phyloP scores from a whole-genome alignment of 2,329 filamentous ascomycete species.

The Fulvia fulva region DNA sequence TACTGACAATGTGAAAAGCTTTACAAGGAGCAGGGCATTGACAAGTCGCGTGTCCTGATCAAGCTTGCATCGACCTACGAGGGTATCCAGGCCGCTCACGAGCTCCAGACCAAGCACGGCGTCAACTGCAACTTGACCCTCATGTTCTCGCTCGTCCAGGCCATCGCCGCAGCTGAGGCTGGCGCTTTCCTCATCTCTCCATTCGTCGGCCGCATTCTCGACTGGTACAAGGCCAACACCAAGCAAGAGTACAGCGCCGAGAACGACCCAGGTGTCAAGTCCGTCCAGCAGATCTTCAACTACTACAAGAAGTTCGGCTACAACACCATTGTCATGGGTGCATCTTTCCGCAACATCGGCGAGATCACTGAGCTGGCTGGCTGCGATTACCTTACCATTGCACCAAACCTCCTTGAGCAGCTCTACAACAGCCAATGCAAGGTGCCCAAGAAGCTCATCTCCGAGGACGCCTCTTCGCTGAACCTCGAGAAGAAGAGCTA shows the following conservation, averaged over 20 bases:
- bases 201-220: slow-evolving; percentile 97
- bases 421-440: slow-evolving; percentile 76
- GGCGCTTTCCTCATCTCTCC: slow-evolving; percentile 96
- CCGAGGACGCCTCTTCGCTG: slow-evolving; percentile 60
- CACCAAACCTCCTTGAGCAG: slow-evolving; percentile 89
- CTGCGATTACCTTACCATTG: slow-evolving; percentile 98
- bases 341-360: slow-evolving; percentile 91
- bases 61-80: slow-evolving; percentile 99
- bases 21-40: slow-evolving; percentile 86
- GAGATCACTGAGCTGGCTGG: slow-evolving; percentile 98
- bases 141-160: slow-evolving; percentile 95
- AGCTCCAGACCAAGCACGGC: slow-evolving; percentile 90
- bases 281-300: slow-evolving; percentile 92
- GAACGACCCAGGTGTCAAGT: slow-evolving; percentile 94
- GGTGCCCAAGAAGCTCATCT: slow-evolving; percentile 91
- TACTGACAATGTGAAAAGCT: slow-evolving; percentile 56
- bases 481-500: slow-evolving; percentile 85
- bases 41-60: slow-evolving; percentile 93
- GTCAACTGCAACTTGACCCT: slow-evolving; percentile 99
- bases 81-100: slow-evolving; percentile 97
- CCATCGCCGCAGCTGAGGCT: slow-evolving; percentile 93
- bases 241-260: slow-evolving; percentile 89
- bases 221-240: slow-evolving; percentile 96
- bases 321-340: slow-evolving; percentile 99
- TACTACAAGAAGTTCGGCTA: slow-evolving; percentile 99